Evolutionary conservation across 2,329 filamentous ascomycete genomes (phyloP), one percentile per base, ranked within the genome.

Genomic region (Trichophyton simii): DNA sequence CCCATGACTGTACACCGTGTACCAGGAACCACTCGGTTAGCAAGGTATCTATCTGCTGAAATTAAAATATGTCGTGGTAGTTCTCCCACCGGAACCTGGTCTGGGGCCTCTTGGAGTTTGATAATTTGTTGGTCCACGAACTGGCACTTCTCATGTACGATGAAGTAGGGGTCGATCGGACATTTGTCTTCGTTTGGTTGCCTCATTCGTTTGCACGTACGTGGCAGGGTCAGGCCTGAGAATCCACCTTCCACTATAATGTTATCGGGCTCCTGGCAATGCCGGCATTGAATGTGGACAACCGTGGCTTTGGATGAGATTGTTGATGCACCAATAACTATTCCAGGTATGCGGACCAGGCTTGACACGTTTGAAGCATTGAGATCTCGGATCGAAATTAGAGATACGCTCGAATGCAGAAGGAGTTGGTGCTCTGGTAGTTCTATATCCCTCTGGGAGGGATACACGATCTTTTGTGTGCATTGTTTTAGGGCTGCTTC

Each of bases 51-150:
- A 71, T 99, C 94, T n/a, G 94, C 94, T 0, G 91, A 95, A 64
- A 99, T 89, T 64, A 97, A 83, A 54, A 99, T 95, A 69, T 99
- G 94, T 48, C 94, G 83, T 2, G 94, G 94, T 58, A 99, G 78
- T 75, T 99, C 94, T 77, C 94, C 94, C 1, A 99, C 94, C 0
- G 94, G 94, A 0, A 99, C 94, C 74, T 97, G 91, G 70, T 99
- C 94, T 1, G 94, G 94, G 0, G 92, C 94, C 75, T 99, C 94
- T 72, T 99, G 94, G 18, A 99, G 83, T 75, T 99, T 99, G 72
- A 99, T 87, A 63, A 99, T 89, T 74, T 99, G 94, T 75, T 99
- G 94, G 70, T 99, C 94, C 69, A 97, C 91, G 72, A 99, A 99
- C 65, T 86, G 84, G 42, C 89, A 96, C 72, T 88, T 91, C 74